Evolutionary conservation across 2,329 filamentous ascomycete genomes (phyloP).

Genomic region (Claviceps sorghi): DNA sequence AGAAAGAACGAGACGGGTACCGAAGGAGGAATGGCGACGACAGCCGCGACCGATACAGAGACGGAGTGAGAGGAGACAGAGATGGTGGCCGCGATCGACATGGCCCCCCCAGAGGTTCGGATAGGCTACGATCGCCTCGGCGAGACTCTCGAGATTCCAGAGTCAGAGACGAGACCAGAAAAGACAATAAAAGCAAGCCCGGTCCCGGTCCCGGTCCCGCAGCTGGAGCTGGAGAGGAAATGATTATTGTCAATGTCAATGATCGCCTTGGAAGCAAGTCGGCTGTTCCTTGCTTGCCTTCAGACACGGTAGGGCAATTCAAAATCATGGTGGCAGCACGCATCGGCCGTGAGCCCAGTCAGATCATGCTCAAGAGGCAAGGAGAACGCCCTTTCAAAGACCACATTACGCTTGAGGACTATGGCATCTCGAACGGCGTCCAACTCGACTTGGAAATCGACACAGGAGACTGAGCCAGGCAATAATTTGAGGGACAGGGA

Average conservation of each 20-base stretch:
- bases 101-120: neutral
- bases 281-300: conserved; percentile 75
- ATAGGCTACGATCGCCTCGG: conserved; percentile 9
- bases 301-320: conserved; percentile 71
- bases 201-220: conserved; percentile 13
- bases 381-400: conserved; percentile 92
- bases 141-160: conserved; percentile 17
- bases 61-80: conserved; percentile 10
- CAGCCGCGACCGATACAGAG: conserved; percentile 18
- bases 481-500: neutral
- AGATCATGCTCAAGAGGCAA: conserved; percentile 85
- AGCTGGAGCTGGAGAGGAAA: conserved; percentile 44
- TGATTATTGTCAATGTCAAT: conserved; percentile 91
- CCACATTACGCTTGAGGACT: conserved; percentile 72
- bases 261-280: conserved; percentile 94
- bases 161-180: conserved; percentile 19
- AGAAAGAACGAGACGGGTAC: conserved; percentile 15
- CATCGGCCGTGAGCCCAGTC: conserved; percentile 77
- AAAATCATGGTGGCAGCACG: conserved; percentile 83
- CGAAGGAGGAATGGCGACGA: conserved; percentile 10
- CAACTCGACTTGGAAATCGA: conserved; percentile 49
- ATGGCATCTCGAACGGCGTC: conserved; percentile 86
- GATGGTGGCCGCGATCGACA: conserved; percentile 13
- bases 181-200: conserved; percentile 20
- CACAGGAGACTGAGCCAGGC: conserved; percentile 35